Evolutionary conservation across 2,329 filamentous ascomycete species (phyloP).

Genomic region (Leptographium lundbergii): DNA sequence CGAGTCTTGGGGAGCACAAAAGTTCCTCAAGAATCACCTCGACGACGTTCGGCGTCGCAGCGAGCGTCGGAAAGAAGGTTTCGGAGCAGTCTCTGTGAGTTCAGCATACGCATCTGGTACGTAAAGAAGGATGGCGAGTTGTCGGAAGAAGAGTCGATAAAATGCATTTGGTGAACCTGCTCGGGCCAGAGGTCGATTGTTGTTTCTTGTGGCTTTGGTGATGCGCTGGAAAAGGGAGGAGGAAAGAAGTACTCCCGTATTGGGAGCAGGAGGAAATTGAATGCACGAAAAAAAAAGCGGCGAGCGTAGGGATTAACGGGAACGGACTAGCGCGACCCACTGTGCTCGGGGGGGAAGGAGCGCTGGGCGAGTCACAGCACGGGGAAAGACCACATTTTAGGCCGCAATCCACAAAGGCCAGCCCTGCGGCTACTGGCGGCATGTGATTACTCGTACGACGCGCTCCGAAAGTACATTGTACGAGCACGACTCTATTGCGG

Average conservation of each 20-base stretch:
- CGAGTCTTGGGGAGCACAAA: background rate
- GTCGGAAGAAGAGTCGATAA: constrained; percentile 29
- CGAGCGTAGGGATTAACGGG: background rate
- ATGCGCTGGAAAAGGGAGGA: background rate
- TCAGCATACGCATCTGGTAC: constrained; percentile 45
- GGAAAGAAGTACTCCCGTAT: background rate
- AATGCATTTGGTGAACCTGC: constrained; percentile 35
- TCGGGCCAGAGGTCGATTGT: constrained; percentile 4
- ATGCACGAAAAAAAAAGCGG: background rate
- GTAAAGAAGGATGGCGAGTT: constrained; percentile 36
- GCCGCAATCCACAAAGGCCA: background rate
- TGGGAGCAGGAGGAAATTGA: background rate
- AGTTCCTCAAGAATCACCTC: constrained; percentile 25
- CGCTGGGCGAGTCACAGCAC: background rate
- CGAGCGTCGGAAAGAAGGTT: constrained; percentile 38
- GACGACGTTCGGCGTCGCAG: constrained; percentile 44
- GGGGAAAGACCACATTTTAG: background rate
- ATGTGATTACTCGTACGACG: background rate
- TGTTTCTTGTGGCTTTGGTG: background rate
- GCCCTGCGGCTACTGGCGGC: background rate
- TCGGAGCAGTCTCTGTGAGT: constrained; percentile 34
- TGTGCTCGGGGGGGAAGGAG: background rate
- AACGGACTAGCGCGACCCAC: background rate
- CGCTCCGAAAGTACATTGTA: too few species aligned
- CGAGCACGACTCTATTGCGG: too few species aligned